These are phyloP conservation scores for Cladosporium cucumerinum DNA, from an alignment of 2,329 filamentous ascomycete species.

Conservation along the genomic window DNA sequence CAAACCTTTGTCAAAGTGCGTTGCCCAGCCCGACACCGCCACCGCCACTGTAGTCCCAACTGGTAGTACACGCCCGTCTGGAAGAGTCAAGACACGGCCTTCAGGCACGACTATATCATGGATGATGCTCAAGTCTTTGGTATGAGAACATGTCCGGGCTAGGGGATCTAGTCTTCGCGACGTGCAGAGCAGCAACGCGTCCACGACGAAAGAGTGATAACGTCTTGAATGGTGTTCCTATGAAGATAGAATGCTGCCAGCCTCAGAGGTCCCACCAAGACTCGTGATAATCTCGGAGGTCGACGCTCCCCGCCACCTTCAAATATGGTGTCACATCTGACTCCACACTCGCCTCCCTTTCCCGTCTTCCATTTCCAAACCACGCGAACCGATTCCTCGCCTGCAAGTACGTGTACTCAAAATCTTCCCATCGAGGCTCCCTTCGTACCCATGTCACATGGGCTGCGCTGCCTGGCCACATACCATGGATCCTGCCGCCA, in stretches of 20 bases:
- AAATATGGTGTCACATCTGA: constrained; percentile 64
- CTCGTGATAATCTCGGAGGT: constrained; percentile 64
- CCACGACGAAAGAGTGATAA: too few relatives aligned
- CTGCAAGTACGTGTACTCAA: constrained; percentile 50
- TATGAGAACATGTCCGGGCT: too few relatives aligned
- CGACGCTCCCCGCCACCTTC: constrained; percentile 52
- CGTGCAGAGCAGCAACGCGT: too few relatives aligned
- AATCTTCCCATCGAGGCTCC: constrained; percentile 59
- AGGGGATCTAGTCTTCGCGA: too few relatives aligned
- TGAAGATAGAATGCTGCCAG: background rate
- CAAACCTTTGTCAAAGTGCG: too few relatives aligned
- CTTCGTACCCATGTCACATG: constrained; percentile 58
- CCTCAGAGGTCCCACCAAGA: constrained; percentile 53
- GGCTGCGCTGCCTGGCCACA: constrained; percentile 67
- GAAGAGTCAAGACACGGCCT: background rate
- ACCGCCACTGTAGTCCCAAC: too few relatives aligned
- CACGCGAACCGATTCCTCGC: constrained; percentile 56
- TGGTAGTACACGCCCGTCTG: too few relatives aligned
- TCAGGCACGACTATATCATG: too few relatives aligned
- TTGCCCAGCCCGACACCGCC: too few relatives aligned
- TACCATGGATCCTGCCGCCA: constrained; percentile 61
- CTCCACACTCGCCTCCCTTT: constrained; percentile 52
- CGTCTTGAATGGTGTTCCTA: background rate
- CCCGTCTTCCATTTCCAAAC: constrained; percentile 66
- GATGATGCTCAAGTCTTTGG: too few relatives aligned